These are phyloP conservation scores for Klebsormidium nitens DNA, from an alignment of 139 green algal genomes.

Conservation along the genomic window DNA sequence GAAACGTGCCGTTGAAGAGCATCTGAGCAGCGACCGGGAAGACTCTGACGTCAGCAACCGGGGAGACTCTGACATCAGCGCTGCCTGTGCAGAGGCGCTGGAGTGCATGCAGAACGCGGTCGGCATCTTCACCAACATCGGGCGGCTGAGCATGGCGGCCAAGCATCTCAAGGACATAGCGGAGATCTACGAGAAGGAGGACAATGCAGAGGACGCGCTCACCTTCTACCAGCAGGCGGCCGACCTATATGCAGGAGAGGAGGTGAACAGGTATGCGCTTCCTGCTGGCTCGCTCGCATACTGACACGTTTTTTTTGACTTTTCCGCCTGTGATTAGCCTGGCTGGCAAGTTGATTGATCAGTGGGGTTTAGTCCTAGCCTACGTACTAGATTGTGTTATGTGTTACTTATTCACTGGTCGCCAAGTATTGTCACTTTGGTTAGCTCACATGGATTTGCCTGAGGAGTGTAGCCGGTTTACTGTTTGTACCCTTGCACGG, in stretches of 20 bases:
- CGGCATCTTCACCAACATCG: conserved; percentile 87
- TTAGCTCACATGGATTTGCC: too few species aligned
- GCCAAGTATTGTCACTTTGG: too few species aligned
- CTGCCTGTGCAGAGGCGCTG: conserved; percentile 44
- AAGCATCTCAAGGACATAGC: conserved; percentile 54
- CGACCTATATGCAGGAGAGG: conserved; percentile 22
- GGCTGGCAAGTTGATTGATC: too few species aligned
- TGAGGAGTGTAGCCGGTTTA: too few species aligned
- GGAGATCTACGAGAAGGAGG: conserved; percentile 39
- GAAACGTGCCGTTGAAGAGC: neutral
- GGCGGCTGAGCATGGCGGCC: conserved; percentile 86
- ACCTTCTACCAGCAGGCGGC: conserved; percentile 17
- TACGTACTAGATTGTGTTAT: too few species aligned
- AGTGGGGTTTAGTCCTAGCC: too few species aligned
- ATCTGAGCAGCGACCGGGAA: neutral
- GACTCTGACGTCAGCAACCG: neutral
- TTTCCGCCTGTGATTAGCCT: too few species aligned
- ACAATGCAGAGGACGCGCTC: conserved; percentile 18
- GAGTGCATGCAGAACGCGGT: conserved; percentile 63
- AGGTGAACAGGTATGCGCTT: too few species aligned
- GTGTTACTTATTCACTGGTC: too few species aligned
- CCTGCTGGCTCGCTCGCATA: too few species aligned
- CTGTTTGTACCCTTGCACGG: too few species aligned
- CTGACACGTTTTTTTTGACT: too few species aligned
- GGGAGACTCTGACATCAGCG: neutral